Evolutionary conservation across 176 grass and related monocot genomes (phyloP).

Genomic region (Oryza officinalis): DNA sequence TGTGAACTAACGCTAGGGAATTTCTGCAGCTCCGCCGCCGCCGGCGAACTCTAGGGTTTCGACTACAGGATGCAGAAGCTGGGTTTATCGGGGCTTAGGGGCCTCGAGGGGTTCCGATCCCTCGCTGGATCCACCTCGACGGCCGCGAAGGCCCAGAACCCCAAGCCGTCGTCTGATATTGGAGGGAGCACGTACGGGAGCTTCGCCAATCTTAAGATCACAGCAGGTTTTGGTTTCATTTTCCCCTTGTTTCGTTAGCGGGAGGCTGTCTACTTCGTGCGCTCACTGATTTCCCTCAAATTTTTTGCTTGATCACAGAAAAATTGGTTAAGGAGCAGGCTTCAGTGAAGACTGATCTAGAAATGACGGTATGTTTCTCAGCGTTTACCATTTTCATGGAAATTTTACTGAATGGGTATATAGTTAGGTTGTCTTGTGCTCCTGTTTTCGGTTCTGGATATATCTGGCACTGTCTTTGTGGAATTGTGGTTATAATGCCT

Average conservation of each 20-base stretch:
- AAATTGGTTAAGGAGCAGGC: slow-evolving; percentile 90
- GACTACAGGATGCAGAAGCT: slow-evolving; percentile 68
- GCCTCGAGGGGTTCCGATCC: slow-evolving; percentile 72
- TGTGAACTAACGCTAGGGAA: background rate
- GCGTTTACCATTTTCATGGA: background rate
- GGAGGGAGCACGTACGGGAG: slow-evolving; percentile 71
- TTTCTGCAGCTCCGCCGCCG: background rate
- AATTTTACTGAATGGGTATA: slow-evolving; percentile 13
- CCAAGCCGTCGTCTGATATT: slow-evolving; percentile 64
- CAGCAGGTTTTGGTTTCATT: slow-evolving; percentile 61
- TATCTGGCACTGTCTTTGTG: slow-evolving; percentile 3
- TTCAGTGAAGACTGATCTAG: slow-evolving; percentile 88
- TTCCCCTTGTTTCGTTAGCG: background rate
- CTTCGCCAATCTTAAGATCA: slow-evolving; percentile 90
- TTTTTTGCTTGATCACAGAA: slow-evolving; percentile 57
- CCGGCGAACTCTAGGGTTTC: slow-evolving; percentile 35
- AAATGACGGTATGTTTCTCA: slow-evolving; percentile 75
- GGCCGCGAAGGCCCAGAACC: slow-evolving; percentile 41
- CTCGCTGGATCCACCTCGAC: slow-evolving; percentile 53
- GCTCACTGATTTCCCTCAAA: slow-evolving; percentile 34
- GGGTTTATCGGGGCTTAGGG: slow-evolving; percentile 50
- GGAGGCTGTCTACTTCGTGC: slow-evolving; percentile 21
- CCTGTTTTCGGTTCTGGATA: slow-evolving; percentile 9
- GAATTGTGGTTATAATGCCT: background rate
- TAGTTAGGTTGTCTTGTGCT: background rate